Evolutionary conservation across 345 rosid species (phyloP), one percentile per base, ranked within the genome.

Genomic region (Boechera stricta): DNA sequence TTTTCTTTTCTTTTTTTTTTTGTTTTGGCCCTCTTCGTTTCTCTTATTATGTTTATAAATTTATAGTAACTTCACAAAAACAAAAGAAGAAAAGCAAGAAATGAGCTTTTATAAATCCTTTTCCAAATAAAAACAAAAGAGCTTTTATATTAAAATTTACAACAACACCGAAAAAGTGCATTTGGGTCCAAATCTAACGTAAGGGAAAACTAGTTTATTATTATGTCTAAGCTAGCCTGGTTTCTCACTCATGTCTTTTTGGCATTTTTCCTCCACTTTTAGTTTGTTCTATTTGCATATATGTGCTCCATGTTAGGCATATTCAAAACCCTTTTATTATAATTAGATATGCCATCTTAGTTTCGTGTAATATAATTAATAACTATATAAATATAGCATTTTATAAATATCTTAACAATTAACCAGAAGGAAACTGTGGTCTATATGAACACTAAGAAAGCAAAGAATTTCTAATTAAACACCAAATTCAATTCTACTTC

Each of bases 161-260:
- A 29, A 28, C 39, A 74, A 57, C 41, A 63, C 42, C 35, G 2
- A 38, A 72, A 76, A 77, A 71, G 77, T 71, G 54, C 76, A 63
- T 54, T 71, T 54, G 47, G 64, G 71, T 77, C 71, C 76, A 77
- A 77, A 77, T 77, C 72, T 71, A 71, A 65, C 67, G 57, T 64
- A 77, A 48, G 8, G 67, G 54, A 48, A 56, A 57, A 56, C 58
- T 62, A 70, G 65, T 77, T 64, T 48, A 62, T 56, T 39, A 48
- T 71, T 67, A 67, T 71, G 66, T 77, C 67, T 64, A 33, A 58
- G 64, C 64, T 58, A 71, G 67, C 61, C 77, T 71, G 72, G 76
- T 77, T 77, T 29, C 52, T 65, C 81, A 77, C 77, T 77, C 67
- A 77, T 77, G 76, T 77, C 72, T 71, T 71, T 77, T 77, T 63